Evolutionary conservation across 2,329 filamentous ascomycete species (phyloP), one percentile per base, ranked within the genome.

Genomic region (Drechslerella stenobrocha): DNA sequence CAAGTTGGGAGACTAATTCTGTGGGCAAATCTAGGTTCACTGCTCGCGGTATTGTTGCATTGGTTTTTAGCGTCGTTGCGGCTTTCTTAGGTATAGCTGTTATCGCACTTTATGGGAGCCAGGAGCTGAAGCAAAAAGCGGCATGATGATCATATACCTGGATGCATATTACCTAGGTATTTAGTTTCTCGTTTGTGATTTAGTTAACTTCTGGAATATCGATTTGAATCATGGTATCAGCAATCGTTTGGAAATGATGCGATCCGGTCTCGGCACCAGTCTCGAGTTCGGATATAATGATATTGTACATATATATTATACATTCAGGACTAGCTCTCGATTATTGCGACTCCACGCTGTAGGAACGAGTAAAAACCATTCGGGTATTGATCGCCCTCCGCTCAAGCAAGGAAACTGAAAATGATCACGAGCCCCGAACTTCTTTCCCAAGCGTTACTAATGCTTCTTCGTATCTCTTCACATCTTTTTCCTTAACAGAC

Each of bases 51-150:
- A 87, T 88, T 42, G 82, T 90, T 1, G 89, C 89, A 8, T 77
- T 93, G 71, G 85, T 86, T 1, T 89, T 92, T 74, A 89, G 86
- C 73, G 82, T 82, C 70, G 70, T 90, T 2, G 81, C 81, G 13
- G 89, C 87, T 1, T 78, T 90, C 48, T 71, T 89, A 4, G 89
- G 89, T 6, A 80, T 90, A 72, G 80, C 77, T 0, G 82, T 84
- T 9, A 84, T 93, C 57, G 81, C 80, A 0, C 85, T 86, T 80
- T 91, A 88, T 75, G 86, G 84, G 1, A 74, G 82, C 64, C 78
- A 71, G 22, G 73, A 73, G 30, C 51, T 73, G 20, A 67, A 67
- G 37, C 48, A 56, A 11, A 67, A 67, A 45, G 40, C 8, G 20
- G 30, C 57, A 32, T 61, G 28, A 15, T n/a, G 34, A 8, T 11